Percentiles rank a stretch among this genome's conserved stretches.
phyloP scores from a whole-genome alignment of 805 yeast genomes.

The Nakazawaea ernobii region DNA sequence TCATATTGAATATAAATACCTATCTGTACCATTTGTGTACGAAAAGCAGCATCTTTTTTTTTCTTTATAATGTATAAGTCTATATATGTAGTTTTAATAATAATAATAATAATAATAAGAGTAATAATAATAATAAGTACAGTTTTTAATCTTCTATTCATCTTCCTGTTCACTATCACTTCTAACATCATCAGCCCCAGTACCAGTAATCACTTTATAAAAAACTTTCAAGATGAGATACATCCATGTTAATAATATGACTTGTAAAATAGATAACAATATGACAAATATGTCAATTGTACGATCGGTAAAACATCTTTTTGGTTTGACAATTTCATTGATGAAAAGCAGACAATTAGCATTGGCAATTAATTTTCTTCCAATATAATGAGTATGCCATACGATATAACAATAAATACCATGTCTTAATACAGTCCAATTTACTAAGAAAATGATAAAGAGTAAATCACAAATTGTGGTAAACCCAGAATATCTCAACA shows the following conservation, averaged over 20 bases:
- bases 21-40: too few species aligned
- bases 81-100: too few species aligned
- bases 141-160: too few species aligned
- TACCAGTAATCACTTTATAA: slow-evolving; percentile 61
- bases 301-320: slow-evolving; percentile 45
- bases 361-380: slow-evolving; percentile 36
- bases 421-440: slow-evolving; percentile 74
- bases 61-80: too few species aligned
- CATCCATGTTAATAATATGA: slow-evolving; percentile 68
- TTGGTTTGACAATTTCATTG: slow-evolving; percentile 19
- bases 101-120: too few species aligned
- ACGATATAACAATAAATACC: slow-evolving; percentile 64
- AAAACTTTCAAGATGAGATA: slow-evolving; percentile 68
- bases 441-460: slow-evolving; percentile 59
- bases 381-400: slow-evolving; percentile 48
- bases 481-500: slow-evolving; percentile 68
- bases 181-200: slow-evolving; percentile 80
- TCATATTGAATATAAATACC: too few species aligned
- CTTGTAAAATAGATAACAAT: slow-evolving; percentile 61
- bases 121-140: too few species aligned
- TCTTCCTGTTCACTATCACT: slow-evolving; percentile 67
- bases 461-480: slow-evolving; percentile 55
- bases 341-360: slow-evolving; percentile 31
- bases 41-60: too few species aligned
- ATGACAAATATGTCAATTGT: slow-evolving; percentile 43